Evolutionary conservation across 169 alveolate genomes (phyloP).

Genomic region (Cryptosporidium bovis): DNA sequence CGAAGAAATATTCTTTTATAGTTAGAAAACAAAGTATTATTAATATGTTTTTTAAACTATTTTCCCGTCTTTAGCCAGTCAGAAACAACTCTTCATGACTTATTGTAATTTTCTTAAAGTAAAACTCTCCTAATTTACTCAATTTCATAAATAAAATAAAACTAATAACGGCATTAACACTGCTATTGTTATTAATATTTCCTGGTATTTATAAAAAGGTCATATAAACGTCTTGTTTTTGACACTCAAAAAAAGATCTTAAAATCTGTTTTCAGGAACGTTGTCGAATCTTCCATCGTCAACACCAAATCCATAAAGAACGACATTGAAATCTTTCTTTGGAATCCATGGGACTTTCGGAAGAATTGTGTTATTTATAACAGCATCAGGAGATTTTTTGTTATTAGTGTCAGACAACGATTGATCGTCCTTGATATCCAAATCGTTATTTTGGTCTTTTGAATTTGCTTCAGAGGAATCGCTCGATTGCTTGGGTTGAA

Average conservation of each 20-base stretch:
- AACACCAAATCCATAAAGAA: conserved; percentile 51
- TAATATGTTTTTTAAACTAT: neutral
- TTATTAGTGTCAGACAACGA: neutral
- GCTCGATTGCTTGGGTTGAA: neutral
- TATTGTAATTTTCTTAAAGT: too few relatives aligned
- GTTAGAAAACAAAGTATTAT: neutral
- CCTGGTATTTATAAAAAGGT: neutral
- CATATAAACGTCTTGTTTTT: neutral
- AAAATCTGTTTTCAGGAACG: conserved; percentile 28
- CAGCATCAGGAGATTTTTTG: conserved; percentile 61
- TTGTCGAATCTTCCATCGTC: conserved; percentile 74
- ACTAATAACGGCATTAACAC: too few relatives aligned
- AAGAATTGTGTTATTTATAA: conserved; percentile 17
- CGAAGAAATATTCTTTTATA: conserved; percentile 13
- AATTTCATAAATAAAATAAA: too few relatives aligned
- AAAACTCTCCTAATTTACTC: too few relatives aligned
- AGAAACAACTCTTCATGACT: too few relatives aligned
- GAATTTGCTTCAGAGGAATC: conserved; percentile 5
- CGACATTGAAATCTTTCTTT: conserved; percentile 62
- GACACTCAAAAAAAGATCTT: neutral
- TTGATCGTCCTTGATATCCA: conserved; percentile 15
- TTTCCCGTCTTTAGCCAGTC: too few relatives aligned
- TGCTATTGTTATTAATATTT: too few relatives aligned
- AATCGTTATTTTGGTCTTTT: neutral
- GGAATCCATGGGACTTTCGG: conserved; percentile 73